Base-by-base conservation (phyloP, 1,139 yeast genomes). In the Blastobotrys aristatus region DNA sequence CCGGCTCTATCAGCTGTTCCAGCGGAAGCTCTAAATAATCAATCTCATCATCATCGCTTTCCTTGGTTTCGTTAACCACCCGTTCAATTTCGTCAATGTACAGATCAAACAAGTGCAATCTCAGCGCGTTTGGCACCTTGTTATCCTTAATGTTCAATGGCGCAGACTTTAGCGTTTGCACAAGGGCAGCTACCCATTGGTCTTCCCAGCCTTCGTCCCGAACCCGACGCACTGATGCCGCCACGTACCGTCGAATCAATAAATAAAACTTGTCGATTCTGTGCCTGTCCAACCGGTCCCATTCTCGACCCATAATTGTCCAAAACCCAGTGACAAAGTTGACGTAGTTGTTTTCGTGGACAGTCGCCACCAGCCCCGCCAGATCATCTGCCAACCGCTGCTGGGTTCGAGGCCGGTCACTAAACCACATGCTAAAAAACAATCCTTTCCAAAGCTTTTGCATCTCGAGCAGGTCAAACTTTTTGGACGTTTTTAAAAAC, bases 361-460 rank as follows among this genome's bases (percentile, higher is more conserved):
- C 68, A 0, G 52, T 50, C 24, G 57, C 47, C 51, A 75, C 76
- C 43, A 92, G 70, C 43, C 69, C 73, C 0, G 94, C 95, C 53
- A 92, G 71, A 44, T 79, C 80, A 46, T 75, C 79, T 2, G 96
- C 95, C 40, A 92, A 72, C 50, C 82, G 71, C 65, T 89, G 96
- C 67, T 92, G 98, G 26, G 96, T 94, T 57, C 83, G 75, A 27
- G 96, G 95, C 59, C 94, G 79, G 67, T 92, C 98, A 62, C 95
- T 79, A 67, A 84, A 88, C 98, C 98, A 92, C 96, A 92, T 87
- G 26, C 81, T 63, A 64, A 75, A 92, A 67, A 84, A 92, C 43
- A 92, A 73, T 8, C 97, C 98, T 67, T 86, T 88, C 97, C 97
- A 92, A 50, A 92, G 71, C 65, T 90, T 89, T 57, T 84, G 84